Evolutionary conservation across 495 filamentous ascomycete genomes (phyloP), one percentile per base, ranked within the genome.

Genomic region (Lineolata rhizophorae): DNA sequence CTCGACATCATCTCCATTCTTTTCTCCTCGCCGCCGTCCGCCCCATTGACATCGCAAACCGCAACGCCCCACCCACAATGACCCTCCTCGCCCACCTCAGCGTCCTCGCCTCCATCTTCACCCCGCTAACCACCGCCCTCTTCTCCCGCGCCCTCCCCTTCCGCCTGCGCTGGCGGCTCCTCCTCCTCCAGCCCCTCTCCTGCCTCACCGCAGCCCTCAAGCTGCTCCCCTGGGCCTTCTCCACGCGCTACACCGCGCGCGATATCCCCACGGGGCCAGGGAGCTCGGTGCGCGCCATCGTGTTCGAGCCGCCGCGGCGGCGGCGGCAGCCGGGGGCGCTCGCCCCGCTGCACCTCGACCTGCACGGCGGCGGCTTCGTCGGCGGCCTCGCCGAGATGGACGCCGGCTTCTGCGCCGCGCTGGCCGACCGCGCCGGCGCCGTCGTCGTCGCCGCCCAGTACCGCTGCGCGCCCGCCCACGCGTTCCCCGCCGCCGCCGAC

Each of bases 291-390:
- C 37, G 40, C 5, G 35, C 32, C 22, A 21, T 43, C 6, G 32
- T 40, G 8, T 43, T 32, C 30, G 33, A 17, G 13, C 40, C 40
- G 5, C 36, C 22, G 12, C 17, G 37, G 3, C 18, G 16, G 29
- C 11, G 22, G n/a, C 4, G 25, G 27, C 13, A 17, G 5, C 20
- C 27, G 13, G 8, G 12, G n/a, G 17, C 16, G 12, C 31, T 36
- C 5, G 35, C 42, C 16, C 51, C 51, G 0, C 35, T 55, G 2
- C 50, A 53, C 30, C 31, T 55, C 38, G 37, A 51, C 39, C 38
- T 48, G 25, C 51, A 55, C 35, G 48, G 43, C 31, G 50, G 51
- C 16, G 46, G 32, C 21, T 53, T 53, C 36, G 31, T 53, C 14
- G 50, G 51, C 32, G 51, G 51, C 27, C 12, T 50, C 8, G 32